Percentiles rank a stretch among this genome's conserved stretches.
Evolutionary conservation across 768 basidiomycete genomes (phyloP).

Genomic region (Tylopilus felleus): DNA sequence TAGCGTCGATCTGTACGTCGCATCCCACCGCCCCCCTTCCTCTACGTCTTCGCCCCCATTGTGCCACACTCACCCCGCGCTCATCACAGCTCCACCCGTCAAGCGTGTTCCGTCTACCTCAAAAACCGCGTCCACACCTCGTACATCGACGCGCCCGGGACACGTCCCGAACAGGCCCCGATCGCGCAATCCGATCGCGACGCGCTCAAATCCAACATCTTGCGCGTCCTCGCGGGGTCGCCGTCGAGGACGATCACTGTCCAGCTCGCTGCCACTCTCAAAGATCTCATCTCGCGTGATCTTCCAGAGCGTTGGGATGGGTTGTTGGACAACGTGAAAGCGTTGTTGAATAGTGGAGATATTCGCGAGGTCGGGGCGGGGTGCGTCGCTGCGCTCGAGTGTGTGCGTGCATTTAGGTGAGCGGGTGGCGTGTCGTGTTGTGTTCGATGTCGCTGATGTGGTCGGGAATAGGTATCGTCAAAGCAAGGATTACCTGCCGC

Average conservation of each 20-base stretch:
- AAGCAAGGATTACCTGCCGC: conserved; percentile 53
- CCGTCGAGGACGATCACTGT: conserved; percentile 66
- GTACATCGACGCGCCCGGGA: conserved; percentile 44
- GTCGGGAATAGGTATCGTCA: conserved; percentile 59
- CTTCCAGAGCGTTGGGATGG: conserved; percentile 76
- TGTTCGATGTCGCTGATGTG: conserved; percentile 35
- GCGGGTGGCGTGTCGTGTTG: not conserved
- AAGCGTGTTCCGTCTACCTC: conserved; percentile 83
- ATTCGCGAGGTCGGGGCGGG: conserved; percentile 79
- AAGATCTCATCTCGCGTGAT: conserved; percentile 70
- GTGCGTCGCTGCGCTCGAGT: conserved; percentile 72
- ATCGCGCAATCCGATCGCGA: conserved; percentile 69
- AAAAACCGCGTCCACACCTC: conserved; percentile 81
- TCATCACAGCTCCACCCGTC: conserved; percentile 63
- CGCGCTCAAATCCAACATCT: conserved; percentile 63
- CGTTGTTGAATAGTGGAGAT: conserved; percentile 57
- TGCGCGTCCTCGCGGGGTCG: conserved; percentile 67
- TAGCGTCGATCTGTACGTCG: conserved; percentile 69
- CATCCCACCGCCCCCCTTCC: conserved; percentile 14
- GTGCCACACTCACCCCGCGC: not conserved
- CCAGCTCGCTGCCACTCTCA: conserved; percentile 72
- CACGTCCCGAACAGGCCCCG: conserved; percentile 57
- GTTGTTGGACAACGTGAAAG: conserved; percentile 64
- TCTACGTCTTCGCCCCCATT: no score
- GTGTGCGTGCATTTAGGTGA: conserved; percentile 55